These are phyloP conservation scores for Alternaria alternata DNA, from an alignment of 2,329 filamentous ascomycete genomes.

Conservation along the genomic window DNA sequence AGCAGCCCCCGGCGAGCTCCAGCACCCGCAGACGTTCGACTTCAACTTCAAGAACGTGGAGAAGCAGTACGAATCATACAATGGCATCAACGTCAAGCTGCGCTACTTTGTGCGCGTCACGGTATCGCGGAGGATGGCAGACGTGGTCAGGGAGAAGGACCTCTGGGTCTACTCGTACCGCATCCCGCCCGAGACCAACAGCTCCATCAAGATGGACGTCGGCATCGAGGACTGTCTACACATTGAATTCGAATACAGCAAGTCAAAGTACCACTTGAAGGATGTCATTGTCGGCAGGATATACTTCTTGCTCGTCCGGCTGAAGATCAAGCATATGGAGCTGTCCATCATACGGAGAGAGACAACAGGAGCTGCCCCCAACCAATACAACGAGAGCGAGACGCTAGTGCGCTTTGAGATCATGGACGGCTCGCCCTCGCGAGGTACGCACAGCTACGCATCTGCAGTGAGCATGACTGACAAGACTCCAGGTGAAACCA, in stretches of 20 bases:
- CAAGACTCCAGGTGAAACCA: slow-evolving; percentile 73
- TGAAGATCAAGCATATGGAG: slow-evolving; percentile 99
- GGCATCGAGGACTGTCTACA: slow-evolving; percentile 99
- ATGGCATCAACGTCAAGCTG: slow-evolving; percentile 98
- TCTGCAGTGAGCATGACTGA: slow-evolving; percentile 26
- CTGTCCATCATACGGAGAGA: slow-evolving; percentile 95
- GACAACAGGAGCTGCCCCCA: slow-evolving; percentile 94
- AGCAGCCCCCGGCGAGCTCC: slow-evolving; percentile 93
- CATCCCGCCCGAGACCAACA: slow-evolving; percentile 97
- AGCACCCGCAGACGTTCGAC: slow-evolving; percentile 97
- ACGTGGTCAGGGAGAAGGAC: slow-evolving; percentile 98
- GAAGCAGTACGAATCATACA: slow-evolving; percentile 99
- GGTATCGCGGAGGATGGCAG: slow-evolving; percentile 94
- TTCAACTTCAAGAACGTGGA: slow-evolving; percentile 99
- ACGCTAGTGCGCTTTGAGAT: slow-evolving; percentile 98
- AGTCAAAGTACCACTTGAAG: slow-evolving; percentile 98
- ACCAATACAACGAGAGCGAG: slow-evolving; percentile 99
- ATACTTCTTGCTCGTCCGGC: slow-evolving; percentile 93
- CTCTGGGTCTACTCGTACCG: slow-evolving; percentile 99
- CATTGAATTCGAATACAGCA: slow-evolving; percentile 99
- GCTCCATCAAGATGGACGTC: slow-evolving; percentile 99
- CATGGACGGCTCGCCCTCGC: slow-evolving; percentile 98
- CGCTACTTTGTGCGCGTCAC: slow-evolving; percentile 98
- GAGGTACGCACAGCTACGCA: slow-evolving; percentile 65
- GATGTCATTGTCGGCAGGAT: slow-evolving; percentile 98